A percentile compares a stretch with the other conserved stretches of the same genome.
phyloP scores from a whole-genome alignment of 768 basidiomycete species.

The Leccinum longicurvipes region DNA sequence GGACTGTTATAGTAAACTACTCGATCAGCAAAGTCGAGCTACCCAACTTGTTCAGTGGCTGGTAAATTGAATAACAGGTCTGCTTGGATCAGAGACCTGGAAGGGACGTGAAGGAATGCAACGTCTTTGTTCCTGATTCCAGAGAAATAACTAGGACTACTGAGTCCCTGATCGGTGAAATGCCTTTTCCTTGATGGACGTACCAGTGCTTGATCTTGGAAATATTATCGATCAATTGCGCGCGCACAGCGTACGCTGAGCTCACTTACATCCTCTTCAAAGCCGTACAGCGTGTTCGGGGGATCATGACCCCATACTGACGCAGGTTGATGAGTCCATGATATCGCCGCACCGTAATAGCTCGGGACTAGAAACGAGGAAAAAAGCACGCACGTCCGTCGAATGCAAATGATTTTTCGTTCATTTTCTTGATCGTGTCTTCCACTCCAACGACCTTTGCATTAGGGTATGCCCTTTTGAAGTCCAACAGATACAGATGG shows the following conservation, averaged over 20 bases:
- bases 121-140: slow-evolving; percentile 77
- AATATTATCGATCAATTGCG: not conserved
- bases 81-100: slow-evolving; percentile 72
- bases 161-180: not conserved
- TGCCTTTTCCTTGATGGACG: not conserved
- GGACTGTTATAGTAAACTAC: not conserved
- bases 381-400: slow-evolving; percentile 54
- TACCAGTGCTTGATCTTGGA: slow-evolving; percentile 52
- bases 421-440: slow-evolving; percentile 49
- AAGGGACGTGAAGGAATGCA: slow-evolving; percentile 72
- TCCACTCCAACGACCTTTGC: slow-evolving; percentile 72
- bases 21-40: not conserved
- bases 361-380: not conserved
- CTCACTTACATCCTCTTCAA: slow-evolving; percentile 61
- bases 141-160: slow-evolving; percentile 54
- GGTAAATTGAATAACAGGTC: slow-evolving; percentile 86
- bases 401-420: slow-evolving; percentile 50
- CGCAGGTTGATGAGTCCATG: not conserved
- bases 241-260: not conserved
- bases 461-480: slow-evolving; percentile 64
- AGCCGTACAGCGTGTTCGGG: slow-evolving; percentile 66
- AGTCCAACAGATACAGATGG: slow-evolving; percentile 58
- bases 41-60: slow-evolving; percentile 62
- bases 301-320: slow-evolving; percentile 63
- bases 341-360: not conserved